Evolutionary conservation across 305 asterid species (phyloP).

Genomic region (Stenogyne calaminthoides): DNA sequence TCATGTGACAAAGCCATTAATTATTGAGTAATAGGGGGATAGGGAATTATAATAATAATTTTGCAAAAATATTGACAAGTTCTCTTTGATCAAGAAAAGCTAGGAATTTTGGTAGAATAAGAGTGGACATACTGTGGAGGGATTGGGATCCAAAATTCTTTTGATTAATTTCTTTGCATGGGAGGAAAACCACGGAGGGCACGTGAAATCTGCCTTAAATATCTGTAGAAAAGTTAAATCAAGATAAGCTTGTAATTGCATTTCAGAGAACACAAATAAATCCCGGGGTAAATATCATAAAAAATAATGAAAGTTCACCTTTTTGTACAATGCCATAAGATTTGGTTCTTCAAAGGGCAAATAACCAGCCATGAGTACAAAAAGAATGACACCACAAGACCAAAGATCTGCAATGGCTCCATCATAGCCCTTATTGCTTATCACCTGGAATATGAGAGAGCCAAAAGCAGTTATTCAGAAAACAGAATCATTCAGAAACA

Average conservation of each 20-base stretch:
- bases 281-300: not conserved
- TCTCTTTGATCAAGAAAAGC: not conserved
- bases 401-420: conserved; percentile 99
- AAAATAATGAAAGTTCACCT: conserved; percentile 45
- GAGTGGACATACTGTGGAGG: conserved; percentile 62
- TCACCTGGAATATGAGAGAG: conserved; percentile 53
- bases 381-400: conserved; percentile 99
- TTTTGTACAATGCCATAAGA: conserved; percentile 81
- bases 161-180: conserved; percentile 84
- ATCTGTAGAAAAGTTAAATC: conserved; percentile 59
- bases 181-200: conserved; percentile 94
- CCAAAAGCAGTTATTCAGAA: conserved; percentile 14
- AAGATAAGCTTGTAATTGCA: conserved; percentile 13
- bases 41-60: not conserved
- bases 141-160: conserved; percentile 93
- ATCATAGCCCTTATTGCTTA: conserved; percentile 93
- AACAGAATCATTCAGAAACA: conserved; percentile 16
- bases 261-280: not conserved
- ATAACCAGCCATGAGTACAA: conserved; percentile 96
- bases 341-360: conserved; percentile 94
- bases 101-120: not conserved
- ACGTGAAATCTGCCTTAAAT: conserved; percentile 83
- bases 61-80: too few species aligned
- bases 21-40: not conserved
- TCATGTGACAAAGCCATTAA: conserved; percentile 18